These are phyloP conservation scores for Raffaelea ambrosiae DNA, from an alignment of 2,329 filamentous ascomycete species.

Conservation along the genomic window DNA sequence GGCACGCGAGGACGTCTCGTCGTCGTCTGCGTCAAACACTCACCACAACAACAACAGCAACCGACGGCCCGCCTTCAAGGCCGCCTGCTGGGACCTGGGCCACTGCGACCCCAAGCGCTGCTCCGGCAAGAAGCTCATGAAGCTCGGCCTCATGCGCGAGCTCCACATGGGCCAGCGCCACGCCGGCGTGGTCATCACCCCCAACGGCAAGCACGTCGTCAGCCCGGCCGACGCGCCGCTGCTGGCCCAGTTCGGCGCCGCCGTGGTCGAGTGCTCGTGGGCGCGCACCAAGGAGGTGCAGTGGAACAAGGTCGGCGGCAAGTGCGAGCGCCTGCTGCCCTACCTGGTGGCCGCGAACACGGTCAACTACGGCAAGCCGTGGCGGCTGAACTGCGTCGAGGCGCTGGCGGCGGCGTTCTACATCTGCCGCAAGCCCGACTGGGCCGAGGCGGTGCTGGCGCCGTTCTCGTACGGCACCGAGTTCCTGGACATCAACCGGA, in stretches of 20 bases:
- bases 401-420: constrained; percentile 86
- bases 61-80: constrained; percentile 59
- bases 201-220: constrained; percentile 80
- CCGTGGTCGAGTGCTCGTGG: constrained; percentile 97
- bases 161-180: constrained; percentile 88
- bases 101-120: constrained; percentile 97
- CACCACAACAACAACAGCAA: constrained; percentile 2
- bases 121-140: constrained; percentile 91
- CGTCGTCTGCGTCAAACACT: constrained; percentile 19
- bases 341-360: constrained; percentile 95
- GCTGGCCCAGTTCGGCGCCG: constrained; percentile 81
- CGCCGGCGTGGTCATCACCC: constrained; percentile 85
- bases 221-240: constrained; percentile 75
- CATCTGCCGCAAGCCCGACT: constrained; percentile 86
- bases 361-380: constrained; percentile 95
- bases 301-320: constrained; percentile 84
- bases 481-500: constrained; percentile 85
- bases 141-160: constrained; percentile 86
- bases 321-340: constrained; percentile 81
- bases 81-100: constrained; percentile 94
- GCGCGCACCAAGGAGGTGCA: constrained; percentile 86
- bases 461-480: constrained; percentile 83
- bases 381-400: constrained; percentile 92
- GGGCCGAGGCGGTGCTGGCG: constrained; percentile 75
- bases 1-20: constrained; percentile 23